phyloP scores from a whole-genome alignment of 352 stramenopile genomes.

The Hyaloperonospora arabidopsidis region DNA sequence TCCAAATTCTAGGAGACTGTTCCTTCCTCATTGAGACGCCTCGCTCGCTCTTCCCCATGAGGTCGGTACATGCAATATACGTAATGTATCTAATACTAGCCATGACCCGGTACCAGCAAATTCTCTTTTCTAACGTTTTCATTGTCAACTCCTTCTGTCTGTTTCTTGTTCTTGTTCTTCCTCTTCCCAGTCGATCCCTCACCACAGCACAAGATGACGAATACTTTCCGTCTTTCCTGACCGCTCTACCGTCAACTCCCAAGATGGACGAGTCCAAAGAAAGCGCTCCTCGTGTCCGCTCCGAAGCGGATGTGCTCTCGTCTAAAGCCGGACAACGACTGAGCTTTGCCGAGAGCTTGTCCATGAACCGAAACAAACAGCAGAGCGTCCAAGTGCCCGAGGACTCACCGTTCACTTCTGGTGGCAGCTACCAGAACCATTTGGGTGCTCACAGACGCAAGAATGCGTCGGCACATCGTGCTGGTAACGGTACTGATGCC shows the following conservation, averaged over 20 bases:
- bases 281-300: constrained; percentile 29
- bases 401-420: constrained; percentile 61
- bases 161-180: neutral
- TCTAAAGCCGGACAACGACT: constrained; percentile 34
- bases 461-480: constrained; percentile 14
- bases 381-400: constrained; percentile 31
- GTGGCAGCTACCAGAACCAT: constrained; percentile 34
- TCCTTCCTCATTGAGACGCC: too few species aligned
- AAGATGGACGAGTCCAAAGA: constrained; percentile 52
- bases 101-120: neutral
- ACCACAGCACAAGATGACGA: constrained; percentile 47
- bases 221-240: constrained; percentile 71
- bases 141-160: too few species aligned
- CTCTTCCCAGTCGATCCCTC: constrained; percentile 14
- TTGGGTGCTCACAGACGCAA: constrained; percentile 48
- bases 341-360: constrained; percentile 62
- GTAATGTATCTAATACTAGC: neutral
- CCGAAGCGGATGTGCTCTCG: constrained; percentile 21
- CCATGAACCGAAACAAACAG: constrained; percentile 48
- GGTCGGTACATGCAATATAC: too few species aligned
- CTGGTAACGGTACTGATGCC: constrained; percentile 15
- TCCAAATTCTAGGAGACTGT: too few species aligned
- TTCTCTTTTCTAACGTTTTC: too few species aligned
- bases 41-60: too few species aligned
- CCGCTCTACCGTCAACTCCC: constrained; percentile 39